These are phyloP conservation scores for Saussurea involucrata DNA, from an alignment of 129 eudicot species.

Conservation along the genomic window DNA sequence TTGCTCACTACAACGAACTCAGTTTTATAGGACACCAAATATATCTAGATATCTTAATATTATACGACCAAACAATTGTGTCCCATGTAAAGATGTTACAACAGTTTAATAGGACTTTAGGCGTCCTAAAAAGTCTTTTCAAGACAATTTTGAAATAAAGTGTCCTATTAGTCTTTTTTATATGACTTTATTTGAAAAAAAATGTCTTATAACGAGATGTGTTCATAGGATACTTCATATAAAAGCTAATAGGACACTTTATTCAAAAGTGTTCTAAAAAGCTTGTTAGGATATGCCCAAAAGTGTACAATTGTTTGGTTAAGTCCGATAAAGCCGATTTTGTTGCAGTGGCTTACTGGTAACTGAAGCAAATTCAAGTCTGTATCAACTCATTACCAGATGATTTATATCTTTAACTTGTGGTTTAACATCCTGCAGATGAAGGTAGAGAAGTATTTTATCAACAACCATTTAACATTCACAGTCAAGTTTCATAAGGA, in stretches of 20 bases:
- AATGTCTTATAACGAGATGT: not conserved
- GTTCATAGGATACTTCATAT: not conserved
- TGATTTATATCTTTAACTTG: not conserved
- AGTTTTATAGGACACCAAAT: not conserved
- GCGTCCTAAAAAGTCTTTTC: not conserved
- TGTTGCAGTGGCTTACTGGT: not conserved
- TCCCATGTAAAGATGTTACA: not conserved
- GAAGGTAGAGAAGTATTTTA: slow-evolving; percentile 46
- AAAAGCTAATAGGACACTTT: not conserved
- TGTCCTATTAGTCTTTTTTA: not conserved
- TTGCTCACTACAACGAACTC: not conserved
- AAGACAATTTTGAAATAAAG: not conserved
- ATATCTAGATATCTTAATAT: not conserved
- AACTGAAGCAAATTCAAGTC: not conserved
- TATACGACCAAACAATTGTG: not conserved
- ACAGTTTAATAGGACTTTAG: not conserved
- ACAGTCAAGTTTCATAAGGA: slow-evolving; percentile 55
- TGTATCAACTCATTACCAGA: not conserved
- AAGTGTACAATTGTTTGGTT: not conserved
- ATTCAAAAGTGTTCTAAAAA: not conserved
- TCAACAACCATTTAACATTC: slow-evolving; percentile 57
- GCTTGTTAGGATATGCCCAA: not conserved
- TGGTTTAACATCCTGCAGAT: slow-evolving; percentile 24
- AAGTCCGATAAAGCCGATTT: not conserved
- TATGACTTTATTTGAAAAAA: not conserved